Evolutionary conservation across 2,329 filamentous ascomycete species (phyloP).

Genomic region (Aspergillus tanneri): DNA sequence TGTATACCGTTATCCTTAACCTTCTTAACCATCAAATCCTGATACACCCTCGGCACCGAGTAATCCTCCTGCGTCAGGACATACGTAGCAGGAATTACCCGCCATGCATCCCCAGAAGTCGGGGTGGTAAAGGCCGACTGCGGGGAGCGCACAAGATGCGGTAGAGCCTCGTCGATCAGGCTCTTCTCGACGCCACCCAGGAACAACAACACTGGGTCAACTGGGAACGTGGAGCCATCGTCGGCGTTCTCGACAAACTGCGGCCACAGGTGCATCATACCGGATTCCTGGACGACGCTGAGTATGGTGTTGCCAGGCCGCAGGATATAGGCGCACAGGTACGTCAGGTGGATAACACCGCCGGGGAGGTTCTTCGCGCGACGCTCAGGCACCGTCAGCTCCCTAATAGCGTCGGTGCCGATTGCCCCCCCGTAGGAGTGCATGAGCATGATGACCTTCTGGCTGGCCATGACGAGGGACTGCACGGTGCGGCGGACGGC

Average conservation of each 20-base stretch:
- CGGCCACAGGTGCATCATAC: conserved; percentile 9
- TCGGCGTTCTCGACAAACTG: not conserved
- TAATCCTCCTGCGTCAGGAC: conserved; percentile 15
- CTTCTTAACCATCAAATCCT: conserved; percentile 18
- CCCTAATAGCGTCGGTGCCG: conserved; percentile 21
- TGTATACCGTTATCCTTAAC: conserved; percentile 7
- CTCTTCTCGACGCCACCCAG: not conserved
- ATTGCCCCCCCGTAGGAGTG: conserved; percentile 30
- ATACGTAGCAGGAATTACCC: conserved; percentile 16
- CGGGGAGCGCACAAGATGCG: conserved; percentile 6
- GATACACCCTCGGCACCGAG: conserved; percentile 10
- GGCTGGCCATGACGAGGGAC: conserved; percentile 10
- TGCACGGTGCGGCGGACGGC: conserved; percentile 9
- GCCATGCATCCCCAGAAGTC: conserved; percentile 12
- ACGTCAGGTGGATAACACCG: conserved; percentile 23
- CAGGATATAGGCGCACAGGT: conserved; percentile 23
- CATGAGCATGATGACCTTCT: conserved; percentile 22
- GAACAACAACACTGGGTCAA: conserved; percentile 3
- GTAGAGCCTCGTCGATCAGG: not conserved
- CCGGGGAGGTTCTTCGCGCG: conserved; percentile 8
- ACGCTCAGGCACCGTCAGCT: conserved; percentile 13
- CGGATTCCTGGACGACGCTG: conserved; percentile 12
- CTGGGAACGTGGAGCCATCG: conserved; percentile 1
- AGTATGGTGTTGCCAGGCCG: conserved; percentile 7
- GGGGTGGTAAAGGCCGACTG: not conserved